Evolutionary conservation across 2,329 filamentous ascomycete species (phyloP), one percentile per base, ranked within the genome.

Genomic region (Pseudogymnoascus sp.): DNA sequence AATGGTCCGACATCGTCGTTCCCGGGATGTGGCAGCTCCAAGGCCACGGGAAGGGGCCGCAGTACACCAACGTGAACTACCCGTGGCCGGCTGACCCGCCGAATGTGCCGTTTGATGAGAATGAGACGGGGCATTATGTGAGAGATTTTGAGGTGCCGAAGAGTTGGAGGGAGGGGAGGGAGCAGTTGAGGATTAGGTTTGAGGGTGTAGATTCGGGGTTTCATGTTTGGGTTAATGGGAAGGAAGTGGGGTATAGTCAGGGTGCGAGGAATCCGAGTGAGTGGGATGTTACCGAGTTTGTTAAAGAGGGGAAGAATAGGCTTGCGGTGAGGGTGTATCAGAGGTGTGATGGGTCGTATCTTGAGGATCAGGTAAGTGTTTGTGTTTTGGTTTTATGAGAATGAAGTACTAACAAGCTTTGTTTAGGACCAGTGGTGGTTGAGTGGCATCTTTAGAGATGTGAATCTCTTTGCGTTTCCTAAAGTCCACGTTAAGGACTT

Each of bases 171-270:
- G 11, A 37, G 1, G 31, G 5, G 4, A 23, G 17, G 1, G 64
- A 67, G 23, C 79, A 83, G 62, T 71, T 83, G 33, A 75, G 82
- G 17, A 70, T 85, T 10, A 74, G 83, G 31, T 85, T 85, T 63
- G 83, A 85, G 64, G 83, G 83, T 1, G 83, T 85, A 1, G 83
- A 85, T 65, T 80, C 80, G 64, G 78, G 82, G 0, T 85, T 82
- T 65, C 81, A 84, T 71, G 73, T 85, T 6, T 85, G 78, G 77
- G 71, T 86, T 2, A 85, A 86, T 67, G 82, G 81, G 0, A 74
- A 76, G 59, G 74, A 80, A 64, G 75, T 84, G 11, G 83, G 83
- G 7, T 85, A 85, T 68, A 80, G 78, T 26, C 83, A 85, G 68
- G 83, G 82, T 15, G 80, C 79, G 33, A 75, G 83, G 29, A 85